Evolutionary conservation across 176 grass and related monocot genomes (phyloP).

Genomic region (Aechmea fasciata): DNA sequence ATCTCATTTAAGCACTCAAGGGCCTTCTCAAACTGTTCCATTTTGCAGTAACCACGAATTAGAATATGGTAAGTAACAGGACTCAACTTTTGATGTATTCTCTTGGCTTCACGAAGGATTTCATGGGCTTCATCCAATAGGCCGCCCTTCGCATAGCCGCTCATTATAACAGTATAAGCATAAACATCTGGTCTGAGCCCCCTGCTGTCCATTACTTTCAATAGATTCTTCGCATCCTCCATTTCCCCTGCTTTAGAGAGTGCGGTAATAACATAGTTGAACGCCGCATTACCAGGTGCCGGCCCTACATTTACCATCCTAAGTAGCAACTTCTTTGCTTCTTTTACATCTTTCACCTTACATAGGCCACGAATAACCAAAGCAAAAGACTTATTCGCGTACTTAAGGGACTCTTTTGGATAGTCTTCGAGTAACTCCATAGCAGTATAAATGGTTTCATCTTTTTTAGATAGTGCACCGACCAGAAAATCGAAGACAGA

Average conservation of each 20-base stretch:
- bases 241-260: constrained; percentile 65
- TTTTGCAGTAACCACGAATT: constrained; percentile 94
- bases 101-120: constrained; percentile 57
- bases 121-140: constrained; percentile 79
- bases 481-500: constrained; percentile 46
- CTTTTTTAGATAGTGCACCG: constrained; percentile 44
- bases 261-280: constrained; percentile 80
- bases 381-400: constrained; percentile 59
- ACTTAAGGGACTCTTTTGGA: constrained; percentile 41
- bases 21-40: constrained; percentile 78
- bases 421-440: constrained; percentile 62
- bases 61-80: constrained; percentile 65
- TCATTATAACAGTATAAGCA: constrained; percentile 85
- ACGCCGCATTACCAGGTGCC: constrained; percentile 58
- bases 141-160: constrained; percentile 60
- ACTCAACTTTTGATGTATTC: constrained; percentile 49
- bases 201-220: constrained; percentile 53
- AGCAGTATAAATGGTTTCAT: constrained; percentile 48
- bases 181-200: constrained; percentile 72
- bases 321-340: constrained; percentile 52
- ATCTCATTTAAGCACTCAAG: constrained; percentile 81
- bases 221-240: constrained; percentile 56
- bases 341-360: constrained; percentile 43
- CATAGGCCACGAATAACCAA: constrained; percentile 66
- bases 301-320: constrained; percentile 68